Evolutionary conservation across 2,329 filamentous ascomycete genomes (phyloP).

Genomic region (Colletotrichum eremochloae): DNA sequence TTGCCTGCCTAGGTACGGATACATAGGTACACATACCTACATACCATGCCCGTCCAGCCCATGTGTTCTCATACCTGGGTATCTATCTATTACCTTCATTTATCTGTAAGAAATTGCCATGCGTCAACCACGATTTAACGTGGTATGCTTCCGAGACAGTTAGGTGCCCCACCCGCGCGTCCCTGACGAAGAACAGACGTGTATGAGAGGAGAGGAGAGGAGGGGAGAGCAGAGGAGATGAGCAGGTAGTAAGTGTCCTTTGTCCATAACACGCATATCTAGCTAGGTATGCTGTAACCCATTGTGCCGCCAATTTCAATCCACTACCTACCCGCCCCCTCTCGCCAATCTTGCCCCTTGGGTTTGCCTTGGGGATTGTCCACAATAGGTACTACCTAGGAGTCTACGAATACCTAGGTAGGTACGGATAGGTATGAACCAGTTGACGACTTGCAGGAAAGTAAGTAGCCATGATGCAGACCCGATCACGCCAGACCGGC

Average conservation of each 20-base stretch:
- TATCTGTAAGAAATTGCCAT: background rate
- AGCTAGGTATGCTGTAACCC: background rate
- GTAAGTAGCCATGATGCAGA: conserved; percentile 4
- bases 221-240: no score
- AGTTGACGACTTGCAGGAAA: conserved; percentile 16
- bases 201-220: background rate
- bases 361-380: background rate
- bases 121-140: background rate
- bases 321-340: background rate
- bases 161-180: background rate
- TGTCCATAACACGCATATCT: conserved; percentile 1
- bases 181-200: background rate
- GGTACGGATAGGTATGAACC: background rate
- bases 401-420: background rate
- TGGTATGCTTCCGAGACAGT: background rate
- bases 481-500: conserved; percentile 24
- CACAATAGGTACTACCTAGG: background rate
- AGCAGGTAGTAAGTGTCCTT: background rate
- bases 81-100: background rate
- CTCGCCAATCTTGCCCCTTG: conserved; percentile 11
- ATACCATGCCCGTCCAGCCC: no score
- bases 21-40: no score
- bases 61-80: no score
- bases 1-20: no score
- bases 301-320: background rate